These are phyloP conservation scores for Zygosaccharomyces pseudorouxii DNA, from an alignment of 805 yeast species.

Conservation along the genomic window DNA sequence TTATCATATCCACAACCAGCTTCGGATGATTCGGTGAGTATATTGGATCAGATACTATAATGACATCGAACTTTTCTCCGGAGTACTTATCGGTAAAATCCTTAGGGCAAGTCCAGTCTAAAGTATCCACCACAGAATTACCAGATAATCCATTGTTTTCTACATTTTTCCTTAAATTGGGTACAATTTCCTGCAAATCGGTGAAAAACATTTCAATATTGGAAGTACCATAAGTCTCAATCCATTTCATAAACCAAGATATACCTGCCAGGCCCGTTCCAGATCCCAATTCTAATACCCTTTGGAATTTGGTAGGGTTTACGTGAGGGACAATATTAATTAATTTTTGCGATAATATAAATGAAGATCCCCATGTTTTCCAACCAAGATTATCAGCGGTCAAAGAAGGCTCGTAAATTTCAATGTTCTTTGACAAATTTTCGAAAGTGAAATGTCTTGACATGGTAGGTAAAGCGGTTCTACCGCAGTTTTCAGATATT, in stretches of 20 bases:
- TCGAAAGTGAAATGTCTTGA: conserved; percentile 53
- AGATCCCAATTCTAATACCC: conserved; percentile 76
- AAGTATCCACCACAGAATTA: conserved; percentile 40
- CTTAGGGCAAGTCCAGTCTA: conserved; percentile 75
- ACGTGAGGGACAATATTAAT: conserved; percentile 23
- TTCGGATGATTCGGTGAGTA: conserved; percentile 79
- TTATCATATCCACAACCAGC: conserved; percentile 61
- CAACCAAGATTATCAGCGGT: conserved; percentile 85
- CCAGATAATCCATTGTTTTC: conserved; percentile 42
- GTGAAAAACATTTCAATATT: conserved; percentile 53
- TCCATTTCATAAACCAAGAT: conserved; percentile 41
- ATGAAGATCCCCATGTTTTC: conserved; percentile 94
- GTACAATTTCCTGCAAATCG: conserved; percentile 73
- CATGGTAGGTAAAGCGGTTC: conserved; percentile 75
- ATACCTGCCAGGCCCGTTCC: conserved; percentile 94
- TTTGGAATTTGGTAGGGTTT: conserved; percentile 12
- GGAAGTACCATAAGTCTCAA: conserved; percentile 37
- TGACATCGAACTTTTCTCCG: conserved; percentile 44
- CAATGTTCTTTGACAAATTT: conserved; percentile 29
- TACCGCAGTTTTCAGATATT: conserved; percentile 76
- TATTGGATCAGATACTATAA: conserved; percentile 82
- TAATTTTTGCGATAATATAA: conserved; percentile 57
- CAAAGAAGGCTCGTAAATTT: conserved; percentile 73
- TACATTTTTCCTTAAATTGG: conserved; percentile 60
- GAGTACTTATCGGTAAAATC: conserved; percentile 34